Evolutionary conservation across 164 flowering plant species (phyloP).

Genomic region (Liquidambar formosana): DNA sequence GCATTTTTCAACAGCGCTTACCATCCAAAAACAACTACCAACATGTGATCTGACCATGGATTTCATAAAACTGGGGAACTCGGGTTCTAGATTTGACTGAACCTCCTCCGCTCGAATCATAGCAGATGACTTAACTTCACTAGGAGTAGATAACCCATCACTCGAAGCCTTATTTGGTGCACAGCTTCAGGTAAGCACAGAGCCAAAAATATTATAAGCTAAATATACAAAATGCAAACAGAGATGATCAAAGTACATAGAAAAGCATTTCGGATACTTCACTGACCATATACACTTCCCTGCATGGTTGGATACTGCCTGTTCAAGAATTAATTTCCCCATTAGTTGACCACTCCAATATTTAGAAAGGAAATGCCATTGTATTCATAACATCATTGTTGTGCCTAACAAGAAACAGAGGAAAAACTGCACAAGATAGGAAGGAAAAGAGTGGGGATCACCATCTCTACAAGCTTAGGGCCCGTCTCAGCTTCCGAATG

Average conservation of each 20-base stretch:
- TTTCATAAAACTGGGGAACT: slow-evolving; percentile 46
- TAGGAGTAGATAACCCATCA: slow-evolving; percentile 6
- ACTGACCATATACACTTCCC: background rate
- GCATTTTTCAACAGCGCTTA: slow-evolving; percentile 14
- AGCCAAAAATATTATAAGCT: background rate
- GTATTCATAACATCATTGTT: background rate
- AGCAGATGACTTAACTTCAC: slow-evolving; percentile 28
- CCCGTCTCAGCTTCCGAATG: too few species aligned
- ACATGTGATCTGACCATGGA: slow-evolving; percentile 54
- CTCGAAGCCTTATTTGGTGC: background rate
- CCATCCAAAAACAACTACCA: slow-evolving; percentile 54
- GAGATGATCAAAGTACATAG: background rate
- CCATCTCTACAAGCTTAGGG: too few species aligned
- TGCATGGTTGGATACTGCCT: background rate
- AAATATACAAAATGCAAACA: background rate
- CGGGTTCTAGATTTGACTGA: slow-evolving; percentile 34
- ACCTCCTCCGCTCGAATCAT: slow-evolving; percentile 47
- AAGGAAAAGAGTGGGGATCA: too few species aligned
- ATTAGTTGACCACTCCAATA: background rate
- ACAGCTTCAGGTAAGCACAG: slow-evolving; percentile 18
- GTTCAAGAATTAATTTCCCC: background rate
- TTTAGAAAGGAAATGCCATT: too few species aligned
- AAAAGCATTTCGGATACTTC: background rate
- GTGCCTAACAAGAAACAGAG: too few species aligned
- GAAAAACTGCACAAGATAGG: too few species aligned